Base-by-base conservation (phyloP, 805 yeast species). In the Schizosaccharomyces pombe region DNA sequence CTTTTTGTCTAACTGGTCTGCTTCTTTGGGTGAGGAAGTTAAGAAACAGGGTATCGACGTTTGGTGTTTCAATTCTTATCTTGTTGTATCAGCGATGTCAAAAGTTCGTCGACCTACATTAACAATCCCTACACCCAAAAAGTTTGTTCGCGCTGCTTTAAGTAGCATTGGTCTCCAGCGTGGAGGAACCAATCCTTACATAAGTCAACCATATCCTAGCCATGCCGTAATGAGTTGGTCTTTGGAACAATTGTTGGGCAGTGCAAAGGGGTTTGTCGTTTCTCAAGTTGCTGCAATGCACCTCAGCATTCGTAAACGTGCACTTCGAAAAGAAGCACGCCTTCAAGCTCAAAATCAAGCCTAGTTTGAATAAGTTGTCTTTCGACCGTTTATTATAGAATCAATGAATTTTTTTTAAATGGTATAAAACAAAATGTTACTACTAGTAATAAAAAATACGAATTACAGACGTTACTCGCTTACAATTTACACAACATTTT, bases 81-180 rank as follows among this genome's bases (percentile, higher is more conserved):
- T 91, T 61, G 97, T 91, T 43, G 82, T 95, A 4, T 82, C 95
- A 33, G 83, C 94, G 58, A 86, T 91, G 96, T 87, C 96, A 49
- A 91, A 91, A 72, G 77, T 91, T 62, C 80, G 80, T 68, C 78
- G 81, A 62, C 64, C 91, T 9, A 80, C 93, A 24, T 65, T 72
- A 34, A 61, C 78, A 61, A 83, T 87, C 62, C 98, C 98, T 57
- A 79, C 70, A 62, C 94, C 97, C 55, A 75, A 77, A 64, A 64
- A 64, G 28, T 91, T 91, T 67, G 98, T 91, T 47, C 65, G 69
- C n/a, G 68, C 91, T 19, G 74, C 84, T 5, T 73, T 91, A 62
- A 68, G 68, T 51, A 72, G 75, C 55, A 75, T 80, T 57, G 96
- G 96, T 26, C 80, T 84, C 63, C 77, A 94, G 60, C 77, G 79